Conservation (phyloP, 352 stramenopile species). For the Globisporangium parvum region DNA sequence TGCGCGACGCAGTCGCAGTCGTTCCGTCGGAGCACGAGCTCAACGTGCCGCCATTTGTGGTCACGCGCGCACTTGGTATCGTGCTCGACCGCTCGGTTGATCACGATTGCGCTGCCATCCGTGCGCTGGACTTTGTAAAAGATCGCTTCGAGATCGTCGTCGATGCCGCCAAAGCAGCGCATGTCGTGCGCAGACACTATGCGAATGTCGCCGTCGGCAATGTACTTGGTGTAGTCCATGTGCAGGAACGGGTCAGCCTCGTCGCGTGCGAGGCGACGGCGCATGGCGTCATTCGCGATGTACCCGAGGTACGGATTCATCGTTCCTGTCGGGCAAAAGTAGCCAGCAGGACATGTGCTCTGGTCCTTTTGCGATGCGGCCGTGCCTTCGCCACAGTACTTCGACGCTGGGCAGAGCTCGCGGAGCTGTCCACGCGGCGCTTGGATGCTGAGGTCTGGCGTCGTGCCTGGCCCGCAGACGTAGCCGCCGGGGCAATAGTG, state of each 20-base stretch:
- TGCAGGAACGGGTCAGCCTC: slow-evolving; percentile 73
- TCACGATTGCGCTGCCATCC: slow-evolving; percentile 16
- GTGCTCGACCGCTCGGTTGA: slow-evolving; percentile 67
- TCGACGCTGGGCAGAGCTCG: slow-evolving; percentile 84
- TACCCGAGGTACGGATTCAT: slow-evolving; percentile 78
- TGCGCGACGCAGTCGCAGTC: slow-evolving; percentile 91
- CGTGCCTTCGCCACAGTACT: slow-evolving; percentile 86
- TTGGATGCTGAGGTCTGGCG: slow-evolving; percentile 88
- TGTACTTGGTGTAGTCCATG: slow-evolving; percentile 83
- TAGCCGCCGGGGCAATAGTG: slow-evolving; percentile 90
- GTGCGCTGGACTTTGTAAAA: slow-evolving; percentile 26
- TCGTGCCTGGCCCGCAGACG: slow-evolving; percentile 92
- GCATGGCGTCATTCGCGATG: slow-evolving; percentile 89
- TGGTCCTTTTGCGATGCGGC: slow-evolving; percentile 75
- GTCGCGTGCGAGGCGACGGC: slow-evolving; percentile 47
- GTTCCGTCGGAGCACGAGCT: slow-evolving; percentile 79
- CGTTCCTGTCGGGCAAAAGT: slow-evolving; percentile 95
- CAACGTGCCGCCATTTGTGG: slow-evolving; percentile 91
- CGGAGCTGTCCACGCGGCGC: slow-evolving; percentile 85
- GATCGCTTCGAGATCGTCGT: slow-evolving; percentile 66
- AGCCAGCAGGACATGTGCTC: slow-evolving; percentile 80
- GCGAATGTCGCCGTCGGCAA: slow-evolving; percentile 83
- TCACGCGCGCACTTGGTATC: slow-evolving; percentile 88
- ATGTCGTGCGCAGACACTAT: slow-evolving; percentile 89
- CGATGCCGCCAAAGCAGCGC: slow-evolving; percentile 86